phyloP scores from a whole-genome alignment of 805 yeast genomes.

The Ogataea ramenticola region DNA sequence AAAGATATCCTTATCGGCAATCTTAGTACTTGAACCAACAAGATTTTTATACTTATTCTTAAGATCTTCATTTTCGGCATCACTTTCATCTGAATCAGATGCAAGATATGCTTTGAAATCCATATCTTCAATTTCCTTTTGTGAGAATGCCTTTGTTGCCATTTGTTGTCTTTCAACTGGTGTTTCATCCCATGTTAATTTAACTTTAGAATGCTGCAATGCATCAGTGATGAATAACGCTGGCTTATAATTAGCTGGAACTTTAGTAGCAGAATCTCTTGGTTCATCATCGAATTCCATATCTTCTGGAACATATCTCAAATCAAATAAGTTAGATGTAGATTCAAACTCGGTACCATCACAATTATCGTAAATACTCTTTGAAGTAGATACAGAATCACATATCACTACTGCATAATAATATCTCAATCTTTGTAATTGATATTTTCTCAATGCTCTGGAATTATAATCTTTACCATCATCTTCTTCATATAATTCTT shows the following conservation, averaged over 20 bases:
- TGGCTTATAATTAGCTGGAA: constrained; percentile 80
- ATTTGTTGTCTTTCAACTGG: constrained; percentile 80
- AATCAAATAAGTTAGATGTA: constrained; percentile 88
- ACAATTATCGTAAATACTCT: constrained; percentile 71
- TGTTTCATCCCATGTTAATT: constrained; percentile 97
- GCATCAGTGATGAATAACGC: constrained; percentile 85
- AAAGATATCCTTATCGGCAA: constrained; percentile 11
- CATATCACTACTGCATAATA: constrained; percentile 88
- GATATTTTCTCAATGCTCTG: constrained; percentile 79
- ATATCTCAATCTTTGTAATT: constrained; percentile 85
- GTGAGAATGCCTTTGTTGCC: constrained; percentile 75
- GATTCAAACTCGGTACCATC: constrained; percentile 96
- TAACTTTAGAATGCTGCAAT: constrained; percentile 91
- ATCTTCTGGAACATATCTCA: constrained; percentile 88
- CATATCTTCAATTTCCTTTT: constrained; percentile 82
- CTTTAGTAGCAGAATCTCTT: constrained; percentile 60
- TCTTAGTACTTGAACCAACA: constrained; percentile 24
- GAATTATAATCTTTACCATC: constrained; percentile 82
- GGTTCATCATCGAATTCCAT: constrained; percentile 80
- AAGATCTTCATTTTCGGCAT: constrained; percentile 33
- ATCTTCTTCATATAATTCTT: constrained; percentile 67
- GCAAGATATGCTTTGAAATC: constrained; percentile 92
- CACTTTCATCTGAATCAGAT: constrained; percentile 56
- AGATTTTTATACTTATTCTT: constrained; percentile 59
- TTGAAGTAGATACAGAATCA: constrained; percentile 65